Evolutionary conservation across 1,139 yeast species (phyloP).

Genomic region (Candida glucosophila): DNA sequence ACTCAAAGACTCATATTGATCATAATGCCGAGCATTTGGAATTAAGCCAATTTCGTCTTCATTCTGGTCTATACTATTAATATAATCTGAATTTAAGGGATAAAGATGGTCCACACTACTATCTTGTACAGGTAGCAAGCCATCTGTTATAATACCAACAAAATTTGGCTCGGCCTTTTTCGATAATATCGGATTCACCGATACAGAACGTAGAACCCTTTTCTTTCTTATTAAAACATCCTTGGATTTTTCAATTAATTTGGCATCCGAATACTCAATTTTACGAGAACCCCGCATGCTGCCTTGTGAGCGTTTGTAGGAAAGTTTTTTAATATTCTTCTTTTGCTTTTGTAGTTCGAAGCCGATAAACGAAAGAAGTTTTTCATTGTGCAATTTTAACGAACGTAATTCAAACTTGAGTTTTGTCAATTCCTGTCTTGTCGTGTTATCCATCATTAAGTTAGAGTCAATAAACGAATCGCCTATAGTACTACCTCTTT

Average conservation of each 20-base stretch:
- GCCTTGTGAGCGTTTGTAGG: slow-evolving; percentile 26
- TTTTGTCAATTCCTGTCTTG: slow-evolving; percentile 43
- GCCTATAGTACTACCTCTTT: slow-evolving; percentile 35
- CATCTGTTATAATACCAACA: slow-evolving; percentile 13
- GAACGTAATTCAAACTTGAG: slow-evolving; percentile 48
- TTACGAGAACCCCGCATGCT: slow-evolving; percentile 10
- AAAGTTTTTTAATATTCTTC: slow-evolving; percentile 32
- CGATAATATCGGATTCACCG: slow-evolving; percentile 32
- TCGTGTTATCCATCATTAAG: slow-evolving; percentile 25
- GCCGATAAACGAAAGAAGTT: slow-evolving; percentile 48
- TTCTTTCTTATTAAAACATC: slow-evolving; percentile 36
- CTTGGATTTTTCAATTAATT: slow-evolving; percentile 37
- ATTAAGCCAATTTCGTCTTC: slow-evolving; percentile 21
- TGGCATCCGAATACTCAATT: slow-evolving; percentile 46
- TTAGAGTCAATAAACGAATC: slow-evolving; percentile 22
- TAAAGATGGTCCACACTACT: neutral
- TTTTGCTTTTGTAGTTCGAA: slow-evolving; percentile 46
- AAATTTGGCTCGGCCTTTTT: slow-evolving; percentile 8
- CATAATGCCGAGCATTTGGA: slow-evolving; percentile 21
- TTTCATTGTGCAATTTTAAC: slow-evolving; percentile 46
- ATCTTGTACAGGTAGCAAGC: slow-evolving; percentile 6
- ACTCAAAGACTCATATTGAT: slow-evolving; percentile 14
- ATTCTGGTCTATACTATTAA: slow-evolving; percentile 18
- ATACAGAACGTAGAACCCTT: slow-evolving; percentile 36
- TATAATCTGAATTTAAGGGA: slow-evolving; percentile 1